Base-by-base conservation (phyloP, 2,329 filamentous ascomycete species). In the Monosporascus sp. region DNA sequence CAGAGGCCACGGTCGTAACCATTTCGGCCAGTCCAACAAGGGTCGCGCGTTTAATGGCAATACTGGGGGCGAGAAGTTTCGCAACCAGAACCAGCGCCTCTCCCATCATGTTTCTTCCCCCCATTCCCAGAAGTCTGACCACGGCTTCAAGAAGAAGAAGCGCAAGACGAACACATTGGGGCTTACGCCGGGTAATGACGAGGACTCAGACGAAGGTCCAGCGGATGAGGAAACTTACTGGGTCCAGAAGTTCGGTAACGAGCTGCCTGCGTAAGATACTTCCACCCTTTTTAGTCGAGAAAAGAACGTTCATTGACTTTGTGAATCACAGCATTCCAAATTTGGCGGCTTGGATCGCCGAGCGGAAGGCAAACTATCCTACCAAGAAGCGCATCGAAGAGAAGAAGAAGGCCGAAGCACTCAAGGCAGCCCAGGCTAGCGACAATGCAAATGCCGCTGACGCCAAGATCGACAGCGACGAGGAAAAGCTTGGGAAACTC, bases 321-420 rank as follows among this genome's bases (percentile, higher is more conserved):
- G 17, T 46, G 8, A 27, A 57, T 43, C 20, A 25, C 51, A 83
- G 79, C 53, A 75, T 81, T 17, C 81, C 82, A 54, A 91, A 97
- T 65, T 78, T 97, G 52, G 80, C 83, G 24, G 82, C 83, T 7
- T 97, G 90, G 84, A 83, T 95, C 57, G 84, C 84, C 49, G 90
- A 96, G 69, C 84, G 93, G 54, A 87, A 80, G 66, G 87, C 83
- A 59, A 86, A 87, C 50, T 97, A 83, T 67, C 93, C 93, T 2
- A 97, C 92, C 2, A 82, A 83, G 67, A 82, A 83, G 54, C 85
- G 89, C 52, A 75, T 85, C 57, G 79, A 83, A 56, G 82, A 82
- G 58, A 89, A 81, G 70, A 81, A 82, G 57, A 77, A 78, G 61
- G 73, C 72, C 54, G 70, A 72, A 62, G 65, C 72, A 62, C 68